Percentiles rank a stretch among this genome's conserved stretches.
phyloP scores from a whole-genome alignment of 768 basidiomycete species.

The Galerina marginata region DNA sequence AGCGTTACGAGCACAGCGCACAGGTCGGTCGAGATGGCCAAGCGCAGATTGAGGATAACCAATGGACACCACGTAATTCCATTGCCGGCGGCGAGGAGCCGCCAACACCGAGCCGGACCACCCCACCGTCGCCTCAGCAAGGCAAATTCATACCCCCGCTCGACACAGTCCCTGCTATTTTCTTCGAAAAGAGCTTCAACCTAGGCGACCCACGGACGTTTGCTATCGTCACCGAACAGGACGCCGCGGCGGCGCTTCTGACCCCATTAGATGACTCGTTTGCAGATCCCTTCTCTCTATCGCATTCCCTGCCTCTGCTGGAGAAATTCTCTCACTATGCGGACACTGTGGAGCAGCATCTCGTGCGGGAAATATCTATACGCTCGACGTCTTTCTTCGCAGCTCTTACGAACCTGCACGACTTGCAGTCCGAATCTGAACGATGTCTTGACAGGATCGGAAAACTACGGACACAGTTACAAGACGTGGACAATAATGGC shows the following conservation, averaged over 20 bases:
- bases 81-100: slow-evolving; percentile 23
- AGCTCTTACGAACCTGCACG: slow-evolving; percentile 91
- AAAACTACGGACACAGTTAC: slow-evolving; percentile 71
- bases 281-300: slow-evolving; percentile 63
- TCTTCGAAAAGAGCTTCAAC: slow-evolving; percentile 81
- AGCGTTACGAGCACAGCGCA: slow-evolving; percentile 62
- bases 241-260: slow-evolving; percentile 30
- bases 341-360: slow-evolving; percentile 93
- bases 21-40: slow-evolving; percentile 44
- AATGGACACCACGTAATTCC: slow-evolving; percentile 30
- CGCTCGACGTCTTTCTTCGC: slow-evolving; percentile 96
- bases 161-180: slow-evolving; percentile 77
- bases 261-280: slow-evolving; percentile 34
- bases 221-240: slow-evolving; percentile 72
- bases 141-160: slow-evolving; percentile 68
- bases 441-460: slow-evolving; percentile 80
- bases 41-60: slow-evolving; percentile 41
- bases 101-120: slow-evolving; percentile 24
- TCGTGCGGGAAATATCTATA: slow-evolving; percentile 88
- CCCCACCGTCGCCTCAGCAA: slow-evolving; percentile 28
- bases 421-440: slow-evolving; percentile 88
- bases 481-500: slow-evolving; percentile 75
- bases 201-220: slow-evolving; percentile 83
- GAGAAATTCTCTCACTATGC: slow-evolving; percentile 92
- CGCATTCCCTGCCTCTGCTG: slow-evolving; percentile 75